A percentile compares a stretch with the other conserved stretches of the same genome.
phyloP scores from a whole-genome alignment of 352 stramenopile genomes.

The Globisporangium abappressorium region DNA sequence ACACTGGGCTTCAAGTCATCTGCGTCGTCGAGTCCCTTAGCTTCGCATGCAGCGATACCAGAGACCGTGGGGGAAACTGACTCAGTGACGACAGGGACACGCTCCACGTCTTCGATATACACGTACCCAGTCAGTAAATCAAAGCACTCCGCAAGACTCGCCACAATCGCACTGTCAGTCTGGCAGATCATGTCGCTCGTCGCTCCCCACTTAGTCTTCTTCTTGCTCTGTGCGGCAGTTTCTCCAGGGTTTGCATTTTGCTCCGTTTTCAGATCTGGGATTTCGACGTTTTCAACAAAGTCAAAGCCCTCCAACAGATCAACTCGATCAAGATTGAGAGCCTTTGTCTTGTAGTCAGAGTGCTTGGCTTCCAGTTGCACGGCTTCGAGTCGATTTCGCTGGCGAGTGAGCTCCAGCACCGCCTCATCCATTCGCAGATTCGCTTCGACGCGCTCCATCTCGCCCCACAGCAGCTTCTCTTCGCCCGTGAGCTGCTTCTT shows the following conservation, averaged over 20 bases:
- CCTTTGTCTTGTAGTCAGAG: neutral
- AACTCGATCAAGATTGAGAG: conserved; percentile 10
- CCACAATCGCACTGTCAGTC: conserved; percentile 8
- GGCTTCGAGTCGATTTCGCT: conserved; percentile 50
- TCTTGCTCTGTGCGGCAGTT: neutral
- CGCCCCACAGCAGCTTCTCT: conserved; percentile 41
- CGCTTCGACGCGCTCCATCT: conserved; percentile 46
- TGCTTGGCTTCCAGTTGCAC: conserved; percentile 40
- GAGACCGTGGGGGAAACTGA: neutral
- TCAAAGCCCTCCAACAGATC: conserved; percentile 31
- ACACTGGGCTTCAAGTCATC: neutral
- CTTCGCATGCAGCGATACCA: neutral
- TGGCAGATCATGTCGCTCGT: conserved; percentile 14
- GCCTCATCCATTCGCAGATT: conserved; percentile 37
- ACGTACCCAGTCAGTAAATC: conserved; percentile 21
- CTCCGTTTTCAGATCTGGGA: neutral
- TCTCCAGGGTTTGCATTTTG: neutral
- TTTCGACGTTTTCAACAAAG: conserved; percentile 27
- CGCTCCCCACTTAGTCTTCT: conserved; percentile 5
- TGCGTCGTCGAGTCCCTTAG: neutral
- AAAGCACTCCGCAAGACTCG: neutral
- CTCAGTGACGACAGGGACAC: neutral
- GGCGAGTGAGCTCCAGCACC: conserved; percentile 33
- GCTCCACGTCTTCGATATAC: conserved; percentile 22
- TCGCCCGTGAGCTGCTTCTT: conserved; percentile 40